Evolutionary conservation across 2,329 filamentous ascomycete genomes (phyloP).

Genomic region (Cryphonectria nitschkei): DNA sequence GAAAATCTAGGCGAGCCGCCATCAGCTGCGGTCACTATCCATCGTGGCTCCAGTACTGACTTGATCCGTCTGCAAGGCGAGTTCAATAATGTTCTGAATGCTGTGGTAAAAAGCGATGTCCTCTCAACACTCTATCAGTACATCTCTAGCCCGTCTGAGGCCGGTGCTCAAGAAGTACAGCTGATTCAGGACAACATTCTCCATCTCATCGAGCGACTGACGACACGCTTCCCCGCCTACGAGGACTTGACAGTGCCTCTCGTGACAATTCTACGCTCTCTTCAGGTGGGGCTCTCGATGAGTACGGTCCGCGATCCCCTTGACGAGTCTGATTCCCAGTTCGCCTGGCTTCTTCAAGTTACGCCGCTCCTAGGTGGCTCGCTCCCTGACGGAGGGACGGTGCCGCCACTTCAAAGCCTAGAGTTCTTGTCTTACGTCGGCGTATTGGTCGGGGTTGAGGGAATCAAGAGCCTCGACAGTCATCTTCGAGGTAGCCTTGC

Average conservation of each 20-base stretch:
- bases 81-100: slow-evolving; percentile 75
- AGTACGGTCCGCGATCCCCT: slow-evolving; percentile 32
- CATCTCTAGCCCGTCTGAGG: slow-evolving; percentile 36
- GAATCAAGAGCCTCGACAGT: slow-evolving; percentile 44
- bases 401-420: slow-evolving; percentile 40
- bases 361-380: slow-evolving; percentile 62
- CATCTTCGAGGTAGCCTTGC: slow-evolving; percentile 60
- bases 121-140: slow-evolving; percentile 43
- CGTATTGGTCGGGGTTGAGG: slow-evolving; percentile 52
- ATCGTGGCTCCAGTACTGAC: slow-evolving; percentile 70
- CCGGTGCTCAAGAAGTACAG: slow-evolving; percentile 49
- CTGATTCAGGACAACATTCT: slow-evolving; percentile 61
- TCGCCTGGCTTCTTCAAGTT: slow-evolving; percentile 44
- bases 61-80: slow-evolving; percentile 78
- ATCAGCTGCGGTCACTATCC: slow-evolving; percentile 66
- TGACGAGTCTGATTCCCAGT: slow-evolving; percentile 12
- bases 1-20: slow-evolving; percentile 68
- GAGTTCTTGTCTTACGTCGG: slow-evolving; percentile 57
- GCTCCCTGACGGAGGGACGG: slow-evolving; percentile 35
- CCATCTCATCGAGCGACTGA: slow-evolving; percentile 72
- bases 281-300: slow-evolving; percentile 76
- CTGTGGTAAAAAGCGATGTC: slow-evolving; percentile 56
- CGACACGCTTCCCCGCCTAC: slow-evolving; percentile 73
- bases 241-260: slow-evolving; percentile 82
- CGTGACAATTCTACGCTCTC: slow-evolving; percentile 76